phyloP scores from a whole-genome alignment of 2,329 filamentous ascomycete genomes.

The Nemania diffusa region DNA sequence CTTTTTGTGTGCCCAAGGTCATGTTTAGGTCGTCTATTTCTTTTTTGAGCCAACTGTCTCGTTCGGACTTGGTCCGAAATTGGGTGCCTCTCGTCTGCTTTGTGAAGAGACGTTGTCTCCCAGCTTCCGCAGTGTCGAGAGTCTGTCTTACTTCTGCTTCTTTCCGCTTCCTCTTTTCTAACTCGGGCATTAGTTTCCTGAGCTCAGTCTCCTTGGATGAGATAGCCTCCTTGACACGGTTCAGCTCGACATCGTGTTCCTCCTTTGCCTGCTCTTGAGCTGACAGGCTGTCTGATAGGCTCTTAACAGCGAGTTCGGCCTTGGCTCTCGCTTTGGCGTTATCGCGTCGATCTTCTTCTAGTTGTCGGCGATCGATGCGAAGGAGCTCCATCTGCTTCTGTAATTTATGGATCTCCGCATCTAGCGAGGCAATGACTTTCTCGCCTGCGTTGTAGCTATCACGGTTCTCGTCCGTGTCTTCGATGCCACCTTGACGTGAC shows the following conservation, averaged over 20 bases:
- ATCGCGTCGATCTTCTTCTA: constrained; percentile 90
- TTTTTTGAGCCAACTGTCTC: constrained; percentile 82
- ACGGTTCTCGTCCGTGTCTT: constrained; percentile 84
- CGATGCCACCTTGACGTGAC: constrained; percentile 81
- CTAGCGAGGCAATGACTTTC: constrained; percentile 79
- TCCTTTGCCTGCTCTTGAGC: constrained; percentile 77
- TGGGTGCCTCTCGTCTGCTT: constrained; percentile 91
- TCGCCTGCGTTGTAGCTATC: constrained; percentile 81
- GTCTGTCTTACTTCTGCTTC: constrained; percentile 77
- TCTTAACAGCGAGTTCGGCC: constrained; percentile 85
- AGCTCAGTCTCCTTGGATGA: constrained; percentile 80
- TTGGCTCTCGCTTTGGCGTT: constrained; percentile 83
- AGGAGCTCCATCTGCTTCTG: constrained; percentile 86
- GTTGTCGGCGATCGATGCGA: constrained; percentile 83
- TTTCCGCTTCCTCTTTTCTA: constrained; percentile 75
- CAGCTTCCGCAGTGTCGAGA: constrained; percentile 79
- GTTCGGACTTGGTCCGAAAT: constrained; percentile 87
- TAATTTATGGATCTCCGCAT: constrained; percentile 81
- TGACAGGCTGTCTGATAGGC: constrained; percentile 83
- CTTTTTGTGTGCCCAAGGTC: constrained; percentile 81
- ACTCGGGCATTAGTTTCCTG: constrained; percentile 77
- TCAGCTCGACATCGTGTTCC: constrained; percentile 77
- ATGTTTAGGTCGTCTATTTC: constrained; percentile 84
- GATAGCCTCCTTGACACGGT: constrained; percentile 78
- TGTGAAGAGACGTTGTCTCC: constrained; percentile 81